A percentile compares a stretch with the other conserved stretches of the same genome.
Evolutionary conservation across 2,329 filamentous ascomycete genomes (phyloP).

Genomic region (Tolypocladium ophioglossoides): DNA sequence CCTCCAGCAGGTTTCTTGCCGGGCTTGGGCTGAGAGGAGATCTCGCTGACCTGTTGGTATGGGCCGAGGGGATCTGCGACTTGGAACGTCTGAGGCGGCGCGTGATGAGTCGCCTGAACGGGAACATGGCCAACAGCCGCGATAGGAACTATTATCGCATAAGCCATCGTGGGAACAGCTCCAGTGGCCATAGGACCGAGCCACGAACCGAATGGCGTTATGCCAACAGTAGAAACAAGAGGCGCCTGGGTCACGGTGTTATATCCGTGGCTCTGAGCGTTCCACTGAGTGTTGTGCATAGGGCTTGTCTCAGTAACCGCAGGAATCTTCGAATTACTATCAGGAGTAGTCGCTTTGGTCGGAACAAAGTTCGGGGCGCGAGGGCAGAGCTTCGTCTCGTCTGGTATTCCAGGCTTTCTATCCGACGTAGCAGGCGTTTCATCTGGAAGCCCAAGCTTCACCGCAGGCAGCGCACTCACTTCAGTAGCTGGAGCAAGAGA

Average conservation of each 20-base stretch:
- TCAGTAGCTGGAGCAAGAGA: neutral
- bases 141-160: neutral
- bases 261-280: neutral
- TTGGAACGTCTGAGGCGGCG: neutral
- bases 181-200: neutral
- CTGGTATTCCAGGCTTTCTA: fast-evolving
- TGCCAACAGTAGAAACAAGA: neutral
- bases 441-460: neutral
- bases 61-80: neutral
- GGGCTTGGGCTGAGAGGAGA: neutral
- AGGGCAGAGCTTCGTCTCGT: neutral
- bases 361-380: neutral
- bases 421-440: neutral
- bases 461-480: neutral
- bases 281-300: neutral
- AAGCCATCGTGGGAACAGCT: neutral
- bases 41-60: neutral
- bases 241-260: neutral
- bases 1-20: neutral
- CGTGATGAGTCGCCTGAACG: neutral
- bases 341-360: neutral
- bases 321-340: neutral
- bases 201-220: neutral
- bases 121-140: neutral
- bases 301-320: neutral